A percentile compares a stretch with the other conserved stretches of the same genome.
Evolutionary conservation across 768 basidiomycete species (phyloP).

Genomic region (Tulasnella sp.): DNA sequence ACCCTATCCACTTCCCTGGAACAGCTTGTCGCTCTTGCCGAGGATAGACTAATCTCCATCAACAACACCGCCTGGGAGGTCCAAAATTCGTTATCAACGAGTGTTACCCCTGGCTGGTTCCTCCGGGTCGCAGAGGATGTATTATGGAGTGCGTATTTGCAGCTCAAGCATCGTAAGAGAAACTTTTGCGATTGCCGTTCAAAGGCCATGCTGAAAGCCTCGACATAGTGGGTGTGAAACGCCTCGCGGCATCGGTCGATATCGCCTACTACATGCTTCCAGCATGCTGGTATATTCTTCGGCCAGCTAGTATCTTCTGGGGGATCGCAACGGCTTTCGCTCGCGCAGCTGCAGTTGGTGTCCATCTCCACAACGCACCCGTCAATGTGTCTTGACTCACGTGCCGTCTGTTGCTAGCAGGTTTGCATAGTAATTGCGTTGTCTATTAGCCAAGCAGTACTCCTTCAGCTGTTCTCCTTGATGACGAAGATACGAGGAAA

Average conservation of each 20-base stretch:
- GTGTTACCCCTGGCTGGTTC: not conserved
- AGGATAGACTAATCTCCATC: not conserved
- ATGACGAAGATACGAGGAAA: not conserved
- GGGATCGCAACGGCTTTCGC: not conserved
- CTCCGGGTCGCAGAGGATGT: not conserved
- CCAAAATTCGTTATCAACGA: not conserved
- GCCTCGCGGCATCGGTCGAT: no score
- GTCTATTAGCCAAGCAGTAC: not conserved
- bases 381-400: not conserved
- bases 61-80: slow-evolving; percentile 8
- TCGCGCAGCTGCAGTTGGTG: not conserved
- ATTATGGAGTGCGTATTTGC: not conserved
- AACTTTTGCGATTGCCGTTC: not conserved
- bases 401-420: not conserved
- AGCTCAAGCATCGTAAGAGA: not conserved
- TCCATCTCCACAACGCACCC: not conserved
- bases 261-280: not conserved
- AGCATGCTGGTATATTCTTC: not conserved
- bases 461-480: not conserved
- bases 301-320: not conserved
- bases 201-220: not conserved
- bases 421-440: not conserved
- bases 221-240: not conserved
- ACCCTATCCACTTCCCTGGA: not conserved
- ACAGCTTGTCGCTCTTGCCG: not conserved